Percentiles rank a stretch among this genome's conserved stretches.
These are phyloP conservation scores for Monilinia laxa DNA, from an alignment of 2,329 filamentous ascomycete species.

Conservation along the genomic window DNA sequence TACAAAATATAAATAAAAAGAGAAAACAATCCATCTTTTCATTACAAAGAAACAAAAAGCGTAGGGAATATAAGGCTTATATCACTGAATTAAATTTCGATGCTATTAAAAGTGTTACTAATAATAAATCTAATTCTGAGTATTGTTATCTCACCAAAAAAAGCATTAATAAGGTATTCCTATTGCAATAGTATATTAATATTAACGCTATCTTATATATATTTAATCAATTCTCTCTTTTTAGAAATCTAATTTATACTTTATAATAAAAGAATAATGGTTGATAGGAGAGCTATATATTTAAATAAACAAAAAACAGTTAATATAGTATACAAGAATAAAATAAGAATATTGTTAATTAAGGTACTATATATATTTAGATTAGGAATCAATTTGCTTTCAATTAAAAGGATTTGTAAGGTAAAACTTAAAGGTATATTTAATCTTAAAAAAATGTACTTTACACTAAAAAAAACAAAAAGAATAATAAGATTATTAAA, in stretches of 20 bases:
- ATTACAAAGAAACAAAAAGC: not conserved
- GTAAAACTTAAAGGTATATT: not conserved
- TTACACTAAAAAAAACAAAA: not conserved
- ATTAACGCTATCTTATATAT: not conserved
- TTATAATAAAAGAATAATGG: not conserved
- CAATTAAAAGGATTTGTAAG: not conserved
- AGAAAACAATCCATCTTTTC: not conserved
- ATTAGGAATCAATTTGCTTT: not conserved
- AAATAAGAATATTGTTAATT: not conserved
- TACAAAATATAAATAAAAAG: not conserved
- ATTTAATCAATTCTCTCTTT: not conserved
- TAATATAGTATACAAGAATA: not conserved
- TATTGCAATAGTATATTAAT: not conserved
- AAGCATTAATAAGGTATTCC: not conserved
- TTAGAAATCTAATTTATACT: not conserved
- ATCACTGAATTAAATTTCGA: not conserved
- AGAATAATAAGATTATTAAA: not conserved
- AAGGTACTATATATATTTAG: not conserved
- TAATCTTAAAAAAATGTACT: not conserved
- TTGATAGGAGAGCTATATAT: not conserved
- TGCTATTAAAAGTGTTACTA: not conserved
- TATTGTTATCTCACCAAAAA: not conserved
- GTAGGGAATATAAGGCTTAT: not conserved
- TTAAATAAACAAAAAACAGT: not conserved
- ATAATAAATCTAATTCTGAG: no score